Conservation (phyloP, 768 basidiomycete species). For the Trametes sanguinea region DNA sequence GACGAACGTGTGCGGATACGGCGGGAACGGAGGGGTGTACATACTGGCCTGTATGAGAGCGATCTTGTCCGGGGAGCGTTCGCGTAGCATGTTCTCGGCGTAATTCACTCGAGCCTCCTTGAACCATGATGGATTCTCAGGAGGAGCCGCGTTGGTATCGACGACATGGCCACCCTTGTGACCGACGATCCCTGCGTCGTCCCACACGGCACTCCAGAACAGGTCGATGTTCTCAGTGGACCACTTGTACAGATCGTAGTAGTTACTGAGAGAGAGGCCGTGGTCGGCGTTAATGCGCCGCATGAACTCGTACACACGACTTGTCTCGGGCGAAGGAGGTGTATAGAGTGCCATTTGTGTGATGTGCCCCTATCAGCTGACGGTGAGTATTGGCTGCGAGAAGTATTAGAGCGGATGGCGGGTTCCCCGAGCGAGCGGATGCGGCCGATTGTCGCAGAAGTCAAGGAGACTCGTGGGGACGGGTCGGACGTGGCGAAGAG, state of each 20-base stretch:
- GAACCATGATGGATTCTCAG: constrained; percentile 74
- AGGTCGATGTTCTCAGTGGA: constrained; percentile 56
- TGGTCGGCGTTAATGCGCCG: constrained; percentile 50
- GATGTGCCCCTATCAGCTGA: constrained; percentile 7
- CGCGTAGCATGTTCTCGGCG: constrained; percentile 78
- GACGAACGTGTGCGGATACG: constrained; percentile 24
- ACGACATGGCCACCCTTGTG: constrained; percentile 62
- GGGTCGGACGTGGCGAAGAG: background rate
- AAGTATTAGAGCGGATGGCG: constrained; percentile 1
- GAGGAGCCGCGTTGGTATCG: constrained; percentile 52
- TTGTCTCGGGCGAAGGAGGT: constrained; percentile 43
- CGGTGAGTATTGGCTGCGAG: background rate
- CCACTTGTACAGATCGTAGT: constrained; percentile 69
- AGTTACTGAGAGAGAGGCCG: constrained; percentile 48
- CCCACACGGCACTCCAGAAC: constrained; percentile 81
- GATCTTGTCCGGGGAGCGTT: constrained; percentile 54
- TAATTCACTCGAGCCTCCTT: constrained; percentile 66
- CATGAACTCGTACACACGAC: constrained; percentile 54
- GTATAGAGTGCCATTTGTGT: constrained; percentile 39
- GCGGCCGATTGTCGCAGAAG: constrained; percentile 2
- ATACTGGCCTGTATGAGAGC: constrained; percentile 73
- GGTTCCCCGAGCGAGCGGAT: background rate
- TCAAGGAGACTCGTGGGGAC: background rate
- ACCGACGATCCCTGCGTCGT: constrained; percentile 61
- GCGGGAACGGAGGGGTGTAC: constrained; percentile 33